Evolutionary conservation across 805 yeast genomes (phyloP).

Genomic region (Schwanniomyces vanrijiae): DNA sequence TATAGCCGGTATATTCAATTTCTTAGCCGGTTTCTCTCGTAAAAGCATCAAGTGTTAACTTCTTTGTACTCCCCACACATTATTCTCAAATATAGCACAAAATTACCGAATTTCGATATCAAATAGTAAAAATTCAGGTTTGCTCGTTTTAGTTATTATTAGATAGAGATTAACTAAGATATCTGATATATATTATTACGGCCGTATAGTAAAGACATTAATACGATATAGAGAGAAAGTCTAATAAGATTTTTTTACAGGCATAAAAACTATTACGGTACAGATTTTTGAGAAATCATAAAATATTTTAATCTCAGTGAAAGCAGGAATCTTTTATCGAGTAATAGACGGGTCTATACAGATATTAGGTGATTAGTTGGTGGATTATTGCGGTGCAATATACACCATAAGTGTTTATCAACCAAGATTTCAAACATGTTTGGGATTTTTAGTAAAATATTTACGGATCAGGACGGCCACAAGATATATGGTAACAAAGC

Average conservation of each 20-base stretch:
- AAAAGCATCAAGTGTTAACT: background rate
- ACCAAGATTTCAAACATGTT: background rate
- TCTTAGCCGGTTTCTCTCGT: too few relatives aligned
- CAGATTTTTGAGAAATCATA: background rate
- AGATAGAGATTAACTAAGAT: background rate
- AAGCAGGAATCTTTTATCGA: background rate
- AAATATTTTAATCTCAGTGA: background rate
- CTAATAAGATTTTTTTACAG: background rate
- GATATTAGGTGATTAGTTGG: background rate
- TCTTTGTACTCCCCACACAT: background rate
- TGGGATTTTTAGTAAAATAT: background rate
- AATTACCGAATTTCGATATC: background rate
- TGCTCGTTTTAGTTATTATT: background rate
- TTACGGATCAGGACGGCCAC: background rate
- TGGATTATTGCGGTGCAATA: background rate
- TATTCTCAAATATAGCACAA: background rate
- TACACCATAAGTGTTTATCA: background rate
- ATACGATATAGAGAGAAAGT: background rate
- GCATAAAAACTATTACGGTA: background rate
- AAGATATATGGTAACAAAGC: constrained; percentile 8
- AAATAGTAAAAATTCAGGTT: background rate
- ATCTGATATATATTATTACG: background rate
- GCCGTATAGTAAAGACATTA: background rate
- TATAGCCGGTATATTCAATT: too few relatives aligned
- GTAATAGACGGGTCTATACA: background rate